Evolutionary conservation across 306 rosid species (phyloP).

Genomic region (Sicyos edulis): DNA sequence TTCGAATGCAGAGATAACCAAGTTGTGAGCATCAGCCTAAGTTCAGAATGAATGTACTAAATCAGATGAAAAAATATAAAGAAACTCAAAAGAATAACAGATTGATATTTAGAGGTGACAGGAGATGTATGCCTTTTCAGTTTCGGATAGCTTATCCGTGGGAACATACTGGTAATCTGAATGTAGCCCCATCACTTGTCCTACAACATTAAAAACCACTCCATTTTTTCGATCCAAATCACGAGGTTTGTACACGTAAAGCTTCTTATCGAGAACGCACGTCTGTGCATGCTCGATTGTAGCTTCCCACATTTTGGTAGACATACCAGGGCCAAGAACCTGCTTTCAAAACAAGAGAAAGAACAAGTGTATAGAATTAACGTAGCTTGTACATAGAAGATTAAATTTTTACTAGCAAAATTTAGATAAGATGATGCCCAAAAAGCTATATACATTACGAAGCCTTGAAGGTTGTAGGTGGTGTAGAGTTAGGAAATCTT

Average conservation of each 20-base stretch:
- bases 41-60: conserved; percentile 16
- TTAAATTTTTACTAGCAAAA: not conserved
- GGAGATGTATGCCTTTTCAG: conserved; percentile 58
- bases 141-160: conserved; percentile 65
- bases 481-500: conserved; percentile 80
- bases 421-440: not conserved
- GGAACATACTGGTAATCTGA: conserved; percentile 55
- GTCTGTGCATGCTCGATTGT: conserved; percentile 91
- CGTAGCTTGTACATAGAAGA: not conserved
- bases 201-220: conserved; percentile 76
- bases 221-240: conserved; percentile 52
- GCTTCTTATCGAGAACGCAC: conserved; percentile 50
- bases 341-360: conserved; percentile 30
- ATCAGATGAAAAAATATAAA: conserved; percentile 16
- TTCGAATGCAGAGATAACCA: conserved; percentile 55
- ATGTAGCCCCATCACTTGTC: conserved; percentile 67
- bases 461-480: conserved; percentile 64
- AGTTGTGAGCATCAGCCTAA: conserved; percentile 67
- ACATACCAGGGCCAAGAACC: conserved; percentile 96
- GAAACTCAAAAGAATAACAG: conserved; percentile 19
- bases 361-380: not conserved
- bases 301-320: conserved; percentile 97
- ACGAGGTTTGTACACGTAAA: conserved; percentile 41
- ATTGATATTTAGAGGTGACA: conserved; percentile 19
- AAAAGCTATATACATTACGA: conserved; percentile 51